phyloP scores from a whole-genome alignment of 2,329 filamentous ascomycete genomes.

The Teratosphaeriaceae sp. region DNA sequence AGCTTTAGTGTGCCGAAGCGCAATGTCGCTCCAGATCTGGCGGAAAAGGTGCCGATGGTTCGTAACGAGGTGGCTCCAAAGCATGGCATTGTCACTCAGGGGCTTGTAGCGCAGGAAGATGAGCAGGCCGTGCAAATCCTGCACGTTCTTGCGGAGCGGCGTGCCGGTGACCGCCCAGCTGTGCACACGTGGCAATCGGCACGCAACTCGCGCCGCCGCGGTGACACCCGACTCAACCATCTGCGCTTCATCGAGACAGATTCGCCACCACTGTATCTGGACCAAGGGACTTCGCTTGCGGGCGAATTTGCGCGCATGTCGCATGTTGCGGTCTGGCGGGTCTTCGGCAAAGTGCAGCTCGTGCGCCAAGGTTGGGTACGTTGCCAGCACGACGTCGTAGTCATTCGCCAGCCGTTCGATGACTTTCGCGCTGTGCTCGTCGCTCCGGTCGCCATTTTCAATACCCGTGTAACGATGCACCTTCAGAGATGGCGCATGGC shows the following conservation, averaged over 20 bases:
- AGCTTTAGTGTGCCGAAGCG: conserved; percentile 80
- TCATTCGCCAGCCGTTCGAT: conserved; percentile 40
- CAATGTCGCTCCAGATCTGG: conserved; percentile 62
- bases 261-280: conserved; percentile 80
- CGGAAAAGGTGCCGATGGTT: conserved; percentile 59
- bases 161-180: conserved; percentile 93
- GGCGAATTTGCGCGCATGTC: conserved; percentile 37
- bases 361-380: conserved; percentile 62
- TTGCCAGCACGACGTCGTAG: conserved; percentile 55
- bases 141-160: conserved; percentile 71
- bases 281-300: conserved; percentile 73
- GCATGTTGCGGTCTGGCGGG: conserved; percentile 64
- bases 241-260: conserved; percentile 70
- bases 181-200: conserved; percentile 72
- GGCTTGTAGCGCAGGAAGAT: conserved; percentile 75
- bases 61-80: conserved; percentile 62
- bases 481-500: conserved; percentile 50
- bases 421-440: conserved; percentile 31
- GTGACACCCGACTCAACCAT: conserved; percentile 89
- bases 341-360: conserved; percentile 73
- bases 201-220: conserved; percentile 73
- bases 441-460: conserved; percentile 23
- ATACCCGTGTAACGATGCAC: conserved; percentile 54
- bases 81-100: conserved; percentile 55
- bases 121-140: conserved; percentile 73